phyloP scores from a whole-genome alignment of 2,329 filamentous ascomycete species.

The Penicillium aurantiogriseum region DNA sequence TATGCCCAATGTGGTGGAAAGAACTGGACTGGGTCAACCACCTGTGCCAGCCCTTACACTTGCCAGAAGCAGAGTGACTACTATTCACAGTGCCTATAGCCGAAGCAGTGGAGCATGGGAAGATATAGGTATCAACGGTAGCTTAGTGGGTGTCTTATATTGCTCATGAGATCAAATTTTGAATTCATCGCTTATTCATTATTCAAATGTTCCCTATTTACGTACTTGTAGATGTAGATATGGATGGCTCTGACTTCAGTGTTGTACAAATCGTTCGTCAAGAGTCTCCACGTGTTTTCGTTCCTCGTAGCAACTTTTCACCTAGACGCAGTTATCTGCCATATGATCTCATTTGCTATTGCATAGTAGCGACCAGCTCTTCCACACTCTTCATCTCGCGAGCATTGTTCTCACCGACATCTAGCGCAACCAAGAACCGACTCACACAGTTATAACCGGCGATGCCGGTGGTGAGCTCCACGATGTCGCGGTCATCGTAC shows the following conservation, averaged over 20 bases:
- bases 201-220: not conserved
- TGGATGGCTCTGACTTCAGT: not conserved
- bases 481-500: slow-evolving; percentile 71
- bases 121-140: not conserved
- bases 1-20: slow-evolving; percentile 35
- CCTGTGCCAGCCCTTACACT: slow-evolving; percentile 32
- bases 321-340: not conserved
- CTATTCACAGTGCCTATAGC: slow-evolving; percentile 39
- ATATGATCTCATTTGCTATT: not conserved
- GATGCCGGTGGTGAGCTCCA: slow-evolving; percentile 81
- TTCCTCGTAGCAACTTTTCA: not conserved
- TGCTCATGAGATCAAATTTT: not conserved
- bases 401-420: slow-evolving; percentile 55
- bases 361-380: slow-evolving; percentile 57
- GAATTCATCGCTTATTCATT: not conserved
- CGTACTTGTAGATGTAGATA: not conserved
- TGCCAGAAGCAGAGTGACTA: slow-evolving; percentile 36
- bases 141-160: not conserved
- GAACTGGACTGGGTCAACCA: slow-evolving; percentile 32
- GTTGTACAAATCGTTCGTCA: not conserved
- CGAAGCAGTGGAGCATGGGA: not conserved
- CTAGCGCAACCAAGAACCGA: slow-evolving; percentile 77
- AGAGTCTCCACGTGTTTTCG: no score
- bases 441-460: slow-evolving; percentile 89
- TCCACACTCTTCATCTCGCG: slow-evolving; percentile 64